phyloP scores from a whole-genome alignment of 2,329 filamentous ascomycete genomes.

The Aureobasidium zeae region DNA sequence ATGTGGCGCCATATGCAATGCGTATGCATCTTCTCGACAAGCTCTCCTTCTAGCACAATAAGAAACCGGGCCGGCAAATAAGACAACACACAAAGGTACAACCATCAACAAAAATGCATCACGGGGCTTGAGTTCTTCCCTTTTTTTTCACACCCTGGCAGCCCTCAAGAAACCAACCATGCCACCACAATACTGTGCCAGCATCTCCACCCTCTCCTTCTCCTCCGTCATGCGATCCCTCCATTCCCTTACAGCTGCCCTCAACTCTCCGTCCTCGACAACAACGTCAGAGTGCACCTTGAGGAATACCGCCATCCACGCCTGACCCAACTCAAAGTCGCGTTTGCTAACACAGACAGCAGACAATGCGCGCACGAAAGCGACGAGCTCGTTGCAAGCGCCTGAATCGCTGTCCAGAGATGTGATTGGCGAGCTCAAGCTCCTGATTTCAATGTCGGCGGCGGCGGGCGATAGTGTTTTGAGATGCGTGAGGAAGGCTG shows the following conservation, averaged over 20 bases:
- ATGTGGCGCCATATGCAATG: too few relatives aligned
- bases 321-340: constrained; percentile 90
- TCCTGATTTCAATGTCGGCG: constrained; percentile 84
- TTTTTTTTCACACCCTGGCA: constrained; percentile 19
- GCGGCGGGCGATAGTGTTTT: constrained; percentile 74
- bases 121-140: too few relatives aligned
- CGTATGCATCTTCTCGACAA: too few relatives aligned
- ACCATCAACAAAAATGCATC: too few relatives aligned
- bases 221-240: constrained; percentile 41
- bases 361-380: constrained; percentile 76
- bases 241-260: constrained; percentile 58
- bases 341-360: constrained; percentile 55
- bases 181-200: constrained; percentile 82
- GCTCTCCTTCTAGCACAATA: too few relatives aligned
- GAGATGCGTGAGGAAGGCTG: constrained; percentile 65
- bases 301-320: constrained; percentile 95
- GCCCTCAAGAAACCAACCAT: constrained; percentile 21
- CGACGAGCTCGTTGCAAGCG: constrained; percentile 57
- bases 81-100: too few relatives aligned
- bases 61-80: too few relatives aligned
- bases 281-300: constrained; percentile 62
- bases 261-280: constrained; percentile 42
- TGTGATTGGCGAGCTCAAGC: constrained; percentile 47
- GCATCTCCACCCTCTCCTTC: constrained; percentile 62
- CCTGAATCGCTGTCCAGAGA: constrained; percentile 12